Conservation (phyloP, 2,329 filamentous ascomycete genomes). For the Mycosphaerella sp. region DNA sequence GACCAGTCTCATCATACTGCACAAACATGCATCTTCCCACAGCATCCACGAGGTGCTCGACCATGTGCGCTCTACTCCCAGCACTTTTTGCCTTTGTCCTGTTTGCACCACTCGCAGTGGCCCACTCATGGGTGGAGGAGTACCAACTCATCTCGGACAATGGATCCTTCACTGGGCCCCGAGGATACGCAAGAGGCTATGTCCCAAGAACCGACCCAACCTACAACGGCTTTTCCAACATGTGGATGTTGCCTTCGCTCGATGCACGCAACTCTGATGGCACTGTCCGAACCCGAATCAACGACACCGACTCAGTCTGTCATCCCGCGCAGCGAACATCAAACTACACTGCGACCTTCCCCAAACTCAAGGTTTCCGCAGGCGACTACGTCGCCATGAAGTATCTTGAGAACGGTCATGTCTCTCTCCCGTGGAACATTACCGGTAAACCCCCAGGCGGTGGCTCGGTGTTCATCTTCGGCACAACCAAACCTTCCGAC, state of each 20-base stretch:
- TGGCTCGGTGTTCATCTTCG: slow-evolving; percentile 46
- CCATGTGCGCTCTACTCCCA: slow-evolving; percentile 3
- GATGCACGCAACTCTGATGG: slow-evolving; percentile 27
- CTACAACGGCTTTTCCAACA: slow-evolving; percentile 54
- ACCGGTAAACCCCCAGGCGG: slow-evolving; percentile 39
- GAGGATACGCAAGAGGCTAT: slow-evolving; percentile 71
- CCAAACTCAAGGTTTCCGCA: slow-evolving; percentile 54
- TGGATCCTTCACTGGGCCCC: slow-evolving; percentile 62
- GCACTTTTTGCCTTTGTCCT: slow-evolving; percentile 23
- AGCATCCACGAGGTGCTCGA: slow-evolving; percentile 11
- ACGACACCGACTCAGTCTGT: slow-evolving; percentile 54
- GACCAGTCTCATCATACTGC: background rate
- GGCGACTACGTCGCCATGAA: slow-evolving; percentile 45
- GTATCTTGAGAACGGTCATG: slow-evolving; percentile 48
- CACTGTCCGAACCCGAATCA: slow-evolving; percentile 43
- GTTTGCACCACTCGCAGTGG: slow-evolving; percentile 31
- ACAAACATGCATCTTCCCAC: slow-evolving; percentile 8
- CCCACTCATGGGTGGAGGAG: slow-evolving; percentile 80
- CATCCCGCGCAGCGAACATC: slow-evolving; percentile 55
- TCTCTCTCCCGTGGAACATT: slow-evolving; percentile 38
- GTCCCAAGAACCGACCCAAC: slow-evolving; percentile 50
- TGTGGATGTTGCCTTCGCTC: slow-evolving; percentile 55
- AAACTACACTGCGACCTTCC: slow-evolving; percentile 48
- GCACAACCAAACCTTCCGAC: slow-evolving; percentile 42
- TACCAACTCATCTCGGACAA: slow-evolving; percentile 64